Evolutionary conservation across 495 filamentous ascomycete species (phyloP).

Genomic region (Xylona heveae): DNA sequence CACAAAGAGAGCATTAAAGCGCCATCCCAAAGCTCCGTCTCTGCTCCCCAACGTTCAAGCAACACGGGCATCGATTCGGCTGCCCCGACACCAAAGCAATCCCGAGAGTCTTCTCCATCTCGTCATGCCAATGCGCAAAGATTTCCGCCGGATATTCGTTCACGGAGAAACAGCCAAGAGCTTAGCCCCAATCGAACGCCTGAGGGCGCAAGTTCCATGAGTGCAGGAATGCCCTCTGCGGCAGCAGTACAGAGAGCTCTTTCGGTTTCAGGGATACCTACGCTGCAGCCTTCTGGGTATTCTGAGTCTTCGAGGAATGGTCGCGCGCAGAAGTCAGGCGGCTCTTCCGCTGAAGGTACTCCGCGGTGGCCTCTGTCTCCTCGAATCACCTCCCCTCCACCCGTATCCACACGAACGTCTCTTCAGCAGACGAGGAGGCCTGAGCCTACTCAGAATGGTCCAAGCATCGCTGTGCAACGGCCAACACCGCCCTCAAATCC

Average conservation of each 20-base stretch:
- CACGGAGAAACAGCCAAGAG: constrained; percentile 26
- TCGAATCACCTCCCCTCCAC: too few relatives aligned
- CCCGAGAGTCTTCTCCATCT: constrained; percentile 2
- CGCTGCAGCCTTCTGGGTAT: constrained; percentile 27
- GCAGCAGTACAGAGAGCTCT: constrained; percentile 41
- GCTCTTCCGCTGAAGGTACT: too few relatives aligned
- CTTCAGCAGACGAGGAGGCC: too few relatives aligned
- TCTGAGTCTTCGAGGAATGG: constrained; percentile 37
- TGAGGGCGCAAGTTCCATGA: constrained; percentile 19
- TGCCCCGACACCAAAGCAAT: constrained; percentile 2
- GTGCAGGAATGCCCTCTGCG: constrained; percentile 29
- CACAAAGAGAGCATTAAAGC: too few relatives aligned
- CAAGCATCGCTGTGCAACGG: too few relatives aligned
- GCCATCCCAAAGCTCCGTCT: too few relatives aligned
- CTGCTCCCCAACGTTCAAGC: too few relatives aligned
- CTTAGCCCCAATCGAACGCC: constrained; percentile 38
- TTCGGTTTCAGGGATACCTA: constrained; percentile 37
- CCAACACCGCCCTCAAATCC: too few relatives aligned
- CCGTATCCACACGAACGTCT: too few relatives aligned
- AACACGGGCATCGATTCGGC: too few relatives aligned
- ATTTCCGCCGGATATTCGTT: constrained; percentile 1
- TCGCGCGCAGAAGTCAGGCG: constrained; percentile 36
- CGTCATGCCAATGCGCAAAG: background rate
- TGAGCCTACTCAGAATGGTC: too few relatives aligned
- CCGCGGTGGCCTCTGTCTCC: too few relatives aligned